Evolutionary conservation across 805 yeast genomes (phyloP), one percentile per base, ranked within the genome.

Genomic region (Cyberlindnera mississippiensis): DNA sequence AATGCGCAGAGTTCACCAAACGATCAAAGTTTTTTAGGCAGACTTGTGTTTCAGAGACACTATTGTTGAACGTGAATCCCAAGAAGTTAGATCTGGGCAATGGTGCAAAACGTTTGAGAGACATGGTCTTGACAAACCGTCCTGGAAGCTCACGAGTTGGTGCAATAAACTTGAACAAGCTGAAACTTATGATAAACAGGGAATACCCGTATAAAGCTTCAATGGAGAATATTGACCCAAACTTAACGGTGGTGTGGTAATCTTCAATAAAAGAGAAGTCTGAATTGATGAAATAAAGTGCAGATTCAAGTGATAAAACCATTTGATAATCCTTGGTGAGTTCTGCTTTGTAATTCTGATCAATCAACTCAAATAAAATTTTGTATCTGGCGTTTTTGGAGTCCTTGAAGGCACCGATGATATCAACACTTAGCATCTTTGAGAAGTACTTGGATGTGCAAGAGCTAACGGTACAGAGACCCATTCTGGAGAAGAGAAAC

Each of bases 41-140:
- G 12, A 27, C n/a, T 27, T 27, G 29, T 11, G 14, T 6, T 8
- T 27, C 29, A 2, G 54, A 42, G 4, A 46, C 16, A 5, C 11
- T 18, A 24, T n/a, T 31, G 3, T 37, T 19, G 9, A 45, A 15
- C 10, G 35, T 28, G 29, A 55, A 52, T 8, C 41, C 49, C 4
- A 56, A 34, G 29, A 50, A 56, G 17, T 50, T 48, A 2, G 56
- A 49, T 41, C 51, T 49, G 37, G 62, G 59, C 17, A 57, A 34
- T 11, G 62, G 62, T 7, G 59, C 56, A 38, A 55, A 52, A 19
- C 46, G 41, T 3, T 29, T 41, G 16, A 53, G 38, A 13, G 45
- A 31, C 38, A 53, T 46, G 1, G 35, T 33, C 4, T 44, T 12
- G 6, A 35, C 29, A 16, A 57, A 48, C 2, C 12, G 14, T 3